Conservation (phyloP, 768 basidiomycete genomes). For the Royoungia palumana region DNA sequence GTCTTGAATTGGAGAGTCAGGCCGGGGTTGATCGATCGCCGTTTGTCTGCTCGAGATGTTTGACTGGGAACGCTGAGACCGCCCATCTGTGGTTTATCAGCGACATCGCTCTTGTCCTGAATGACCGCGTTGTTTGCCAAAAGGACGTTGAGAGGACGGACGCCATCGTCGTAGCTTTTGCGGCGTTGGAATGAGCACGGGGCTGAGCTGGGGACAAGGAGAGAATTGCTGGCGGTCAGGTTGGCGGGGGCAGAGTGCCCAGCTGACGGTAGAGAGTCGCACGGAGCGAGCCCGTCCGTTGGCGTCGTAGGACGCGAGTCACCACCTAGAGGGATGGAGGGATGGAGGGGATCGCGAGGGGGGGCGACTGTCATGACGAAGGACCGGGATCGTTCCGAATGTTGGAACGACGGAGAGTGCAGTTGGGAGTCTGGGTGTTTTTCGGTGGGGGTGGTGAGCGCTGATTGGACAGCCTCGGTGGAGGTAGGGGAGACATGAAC, state of each 20-base stretch:
- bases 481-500: constrained; percentile 5
- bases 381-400: constrained; percentile 33
- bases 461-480: neutral
- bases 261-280: neutral
- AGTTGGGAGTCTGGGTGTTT: constrained; percentile 5
- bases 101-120: constrained; percentile 10
- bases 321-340: constrained; percentile 4
- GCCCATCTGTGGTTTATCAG: constrained; percentile 6
- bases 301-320: neutral
- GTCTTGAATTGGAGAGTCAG: constrained; percentile 34
- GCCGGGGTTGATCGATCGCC: constrained; percentile 56
- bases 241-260: constrained; percentile 20
- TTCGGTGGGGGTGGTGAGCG: constrained; percentile 21
- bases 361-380: constrained; percentile 45
- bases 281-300: neutral
- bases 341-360: constrained; percentile 19
- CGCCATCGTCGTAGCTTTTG: constrained; percentile 45
- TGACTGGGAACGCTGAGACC: constrained; percentile 27
- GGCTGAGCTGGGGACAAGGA: constrained; percentile 15
- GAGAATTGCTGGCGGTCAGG: constrained; percentile 6
- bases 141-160: constrained; percentile 38
- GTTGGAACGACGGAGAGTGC: constrained; percentile 6
- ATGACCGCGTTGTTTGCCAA: constrained; percentile 18
- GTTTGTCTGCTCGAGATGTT: constrained; percentile 41
- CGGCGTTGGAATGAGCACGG: constrained; percentile 22